These are phyloP conservation scores for Platanus orientalis DNA, from an alignment of 164 flowering plant genomes.

Conservation along the genomic window DNA sequence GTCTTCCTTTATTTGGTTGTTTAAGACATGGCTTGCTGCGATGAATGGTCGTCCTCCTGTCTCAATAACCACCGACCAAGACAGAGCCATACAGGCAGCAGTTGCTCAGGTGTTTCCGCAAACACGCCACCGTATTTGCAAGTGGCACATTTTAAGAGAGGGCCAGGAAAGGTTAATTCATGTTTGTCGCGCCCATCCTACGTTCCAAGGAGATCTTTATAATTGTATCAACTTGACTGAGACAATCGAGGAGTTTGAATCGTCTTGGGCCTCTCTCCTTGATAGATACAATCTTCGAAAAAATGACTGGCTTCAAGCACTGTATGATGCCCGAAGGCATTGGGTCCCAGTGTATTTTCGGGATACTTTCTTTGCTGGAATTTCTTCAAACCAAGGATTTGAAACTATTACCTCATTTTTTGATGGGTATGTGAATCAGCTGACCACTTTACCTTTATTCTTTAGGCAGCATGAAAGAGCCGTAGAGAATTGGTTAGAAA, in stretches of 20 bases:
- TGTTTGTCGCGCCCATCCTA: constrained; percentile 45
- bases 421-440: constrained; percentile 47
- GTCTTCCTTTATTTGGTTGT: constrained; percentile 62
- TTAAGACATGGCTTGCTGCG: constrained; percentile 65
- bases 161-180: constrained; percentile 61
- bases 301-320: constrained; percentile 67
- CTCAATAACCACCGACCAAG: constrained; percentile 65
- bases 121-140: constrained; percentile 61
- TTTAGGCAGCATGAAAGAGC: constrained; percentile 55
- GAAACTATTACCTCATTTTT: constrained; percentile 38
- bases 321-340: constrained; percentile 50
- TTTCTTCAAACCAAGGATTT: constrained; percentile 36
- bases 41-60: constrained; percentile 60
- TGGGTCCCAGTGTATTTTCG: constrained; percentile 76
- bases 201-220: constrained; percentile 50
- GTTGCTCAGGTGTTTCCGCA: constrained; percentile 57
- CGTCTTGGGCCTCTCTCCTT: constrained; percentile 50
- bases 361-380: constrained; percentile 58
- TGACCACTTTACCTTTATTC: constrained; percentile 42
- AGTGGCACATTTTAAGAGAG: constrained; percentile 71
- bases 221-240: constrained; percentile 63
- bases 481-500: constrained; percentile 40
- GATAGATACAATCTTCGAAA: constrained; percentile 49
- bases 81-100: constrained; percentile 56
- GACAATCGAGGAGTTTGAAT: constrained; percentile 68